These are phyloP conservation scores for Phylloporus scabripes DNA, from an alignment of 768 basidiomycete genomes.

Conservation along the genomic window DNA sequence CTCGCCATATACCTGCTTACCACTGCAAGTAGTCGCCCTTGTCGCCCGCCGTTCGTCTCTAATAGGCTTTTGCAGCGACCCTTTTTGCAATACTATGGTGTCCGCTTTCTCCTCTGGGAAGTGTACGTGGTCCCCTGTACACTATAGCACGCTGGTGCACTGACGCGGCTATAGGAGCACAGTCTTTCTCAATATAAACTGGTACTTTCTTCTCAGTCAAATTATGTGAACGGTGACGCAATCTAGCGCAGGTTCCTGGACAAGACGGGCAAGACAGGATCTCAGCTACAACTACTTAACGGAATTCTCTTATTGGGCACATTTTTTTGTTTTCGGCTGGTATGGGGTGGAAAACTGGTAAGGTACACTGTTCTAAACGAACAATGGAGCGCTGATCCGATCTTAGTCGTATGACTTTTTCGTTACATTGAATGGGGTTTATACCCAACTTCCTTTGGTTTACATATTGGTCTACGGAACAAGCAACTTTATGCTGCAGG, in stretches of 20 bases:
- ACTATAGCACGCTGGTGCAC: background rate
- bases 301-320: slow-evolving; percentile 58
- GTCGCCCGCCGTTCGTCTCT: slow-evolving; percentile 1
- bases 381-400: slow-evolving; percentile 2
- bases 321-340: slow-evolving; percentile 66
- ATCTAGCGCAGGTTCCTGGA: slow-evolving; percentile 57
- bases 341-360: slow-evolving; percentile 58
- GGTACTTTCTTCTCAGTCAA: slow-evolving; percentile 40
- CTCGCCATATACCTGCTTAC: slow-evolving; percentile 57
- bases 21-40: slow-evolving; percentile 48
- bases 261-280: slow-evolving; percentile 68
- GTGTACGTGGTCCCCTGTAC: slow-evolving; percentile 37
- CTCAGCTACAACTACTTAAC: slow-evolving; percentile 62
- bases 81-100: slow-evolving; percentile 74
- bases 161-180: slow-evolving; percentile 51
- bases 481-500: slow-evolving; percentile 63
- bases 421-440: slow-evolving; percentile 49
- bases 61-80: slow-evolving; percentile 44
- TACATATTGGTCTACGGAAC: slow-evolving; percentile 47
- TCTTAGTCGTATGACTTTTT: slow-evolving; percentile 63
- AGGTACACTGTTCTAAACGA: background rate
- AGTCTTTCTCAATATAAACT: slow-evolving; percentile 83
- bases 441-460: slow-evolving; percentile 46
- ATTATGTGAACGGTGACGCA: background rate
- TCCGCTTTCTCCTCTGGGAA: slow-evolving; percentile 82